These are phyloP conservation scores for Primulina tabacum DNA, from an alignment of 257 asterid genomes.

Conservation along the genomic window DNA sequence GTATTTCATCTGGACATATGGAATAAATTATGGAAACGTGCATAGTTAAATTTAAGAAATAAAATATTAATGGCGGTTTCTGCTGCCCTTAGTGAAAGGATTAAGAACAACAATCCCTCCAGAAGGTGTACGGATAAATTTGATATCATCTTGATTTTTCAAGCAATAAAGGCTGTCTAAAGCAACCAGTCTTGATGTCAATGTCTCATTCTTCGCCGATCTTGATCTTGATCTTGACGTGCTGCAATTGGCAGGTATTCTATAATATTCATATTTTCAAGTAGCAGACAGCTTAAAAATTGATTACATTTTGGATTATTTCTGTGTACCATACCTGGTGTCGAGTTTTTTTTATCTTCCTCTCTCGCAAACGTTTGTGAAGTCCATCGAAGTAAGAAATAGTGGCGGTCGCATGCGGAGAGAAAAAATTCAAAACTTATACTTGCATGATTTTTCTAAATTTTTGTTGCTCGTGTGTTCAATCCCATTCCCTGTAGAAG, in stretches of 20 bases:
- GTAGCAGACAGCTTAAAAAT: not conserved
- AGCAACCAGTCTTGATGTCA: not conserved
- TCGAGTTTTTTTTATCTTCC: not conserved
- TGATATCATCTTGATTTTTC: not conserved
- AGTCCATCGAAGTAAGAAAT: too few species aligned
- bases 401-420: too few species aligned
- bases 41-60: conserved; percentile 14
- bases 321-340: not conserved
- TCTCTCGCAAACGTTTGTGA: not conserved
- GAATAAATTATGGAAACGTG: conserved; percentile 34
- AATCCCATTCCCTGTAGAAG: too few species aligned
- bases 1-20: conserved; percentile 25
- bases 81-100: conserved; percentile 22
- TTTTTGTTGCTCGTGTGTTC: too few species aligned
- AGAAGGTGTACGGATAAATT: conserved; percentile 25
- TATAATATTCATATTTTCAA: too few species aligned
- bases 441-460: too few species aligned
- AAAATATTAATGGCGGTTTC: conserved; percentile 15
- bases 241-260: not conserved
- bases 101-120: conserved; percentile 25
- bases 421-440: too few species aligned
- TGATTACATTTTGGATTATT: not conserved
- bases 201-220: not conserved
- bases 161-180: not conserved
- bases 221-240: not conserved